Conservation (phyloP, 1,139 yeast genomes). For the Ogataea hybrid region DNA sequence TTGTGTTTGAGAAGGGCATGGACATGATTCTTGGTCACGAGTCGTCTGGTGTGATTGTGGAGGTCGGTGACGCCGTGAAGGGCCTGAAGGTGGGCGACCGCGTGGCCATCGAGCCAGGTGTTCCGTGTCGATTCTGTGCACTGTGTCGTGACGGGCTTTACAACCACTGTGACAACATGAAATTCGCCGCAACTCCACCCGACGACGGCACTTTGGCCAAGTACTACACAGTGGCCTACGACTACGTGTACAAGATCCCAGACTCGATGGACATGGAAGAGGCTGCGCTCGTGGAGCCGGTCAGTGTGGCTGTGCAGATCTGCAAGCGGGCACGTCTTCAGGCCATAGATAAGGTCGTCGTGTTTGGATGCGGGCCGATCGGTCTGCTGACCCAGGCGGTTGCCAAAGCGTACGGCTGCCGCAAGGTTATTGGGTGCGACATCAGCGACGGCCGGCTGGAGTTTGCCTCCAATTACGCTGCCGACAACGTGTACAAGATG, state of each 20-base stretch:
- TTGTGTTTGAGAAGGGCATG: constrained; percentile 11
- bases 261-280: constrained; percentile 33
- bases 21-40: constrained; percentile 19
- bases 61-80: constrained; percentile 15
- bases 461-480: constrained; percentile 31
- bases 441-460: constrained; percentile 33
- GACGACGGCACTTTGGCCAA: constrained; percentile 31
- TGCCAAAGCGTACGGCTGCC: constrained; percentile 34
- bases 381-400: constrained; percentile 35
- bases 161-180: constrained; percentile 30
- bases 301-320: constrained; percentile 36
- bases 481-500: constrained; percentile 17
- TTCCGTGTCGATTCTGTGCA: constrained; percentile 31
- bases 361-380: constrained; percentile 38
- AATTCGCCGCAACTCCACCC: constrained; percentile 32
- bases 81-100: constrained; percentile 35
- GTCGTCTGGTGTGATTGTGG: constrained; percentile 37
- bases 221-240: constrained; percentile 25
- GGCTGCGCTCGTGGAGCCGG: constrained; percentile 38
- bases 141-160: constrained; percentile 30
- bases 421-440: constrained; percentile 35
- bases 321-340: constrained; percentile 33
- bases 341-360: constrained; percentile 31
- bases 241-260: constrained; percentile 33
- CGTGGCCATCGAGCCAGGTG: constrained; percentile 34